Percentiles rank a stretch among this genome's conserved stretches.
These are phyloP conservation scores for Kondoa malvinella DNA, from an alignment of 768 basidiomycete species.

Conservation along the genomic window DNA sequence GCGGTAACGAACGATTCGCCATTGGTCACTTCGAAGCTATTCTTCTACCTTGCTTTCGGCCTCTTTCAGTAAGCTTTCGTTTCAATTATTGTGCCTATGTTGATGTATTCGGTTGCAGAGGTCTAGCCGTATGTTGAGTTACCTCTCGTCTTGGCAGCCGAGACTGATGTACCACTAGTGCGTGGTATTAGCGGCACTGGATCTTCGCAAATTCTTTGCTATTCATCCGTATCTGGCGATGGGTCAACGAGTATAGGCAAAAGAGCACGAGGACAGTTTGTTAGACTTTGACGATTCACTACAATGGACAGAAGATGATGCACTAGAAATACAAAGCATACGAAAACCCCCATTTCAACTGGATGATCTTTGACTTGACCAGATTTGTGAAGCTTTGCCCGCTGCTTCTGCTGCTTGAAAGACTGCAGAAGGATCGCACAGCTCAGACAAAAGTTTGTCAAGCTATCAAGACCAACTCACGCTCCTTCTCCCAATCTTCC, in stretches of 20 bases:
- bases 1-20: slow-evolving; percentile 14
- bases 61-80: slow-evolving; percentile 13
- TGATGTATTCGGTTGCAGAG: background rate
- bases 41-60: slow-evolving; percentile 18
- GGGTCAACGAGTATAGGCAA: background rate
- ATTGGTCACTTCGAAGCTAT: slow-evolving; percentile 10
- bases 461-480: slow-evolving; percentile 14
- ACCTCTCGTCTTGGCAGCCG: background rate
- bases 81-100: background rate
- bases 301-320: background rate
- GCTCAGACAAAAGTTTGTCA: background rate
- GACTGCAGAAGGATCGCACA: background rate
- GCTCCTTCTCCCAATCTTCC: slow-evolving; percentile 28
- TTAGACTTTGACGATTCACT: background rate
- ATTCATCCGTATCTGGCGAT: background rate
- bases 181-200: background rate
- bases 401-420: slow-evolving; percentile 1
- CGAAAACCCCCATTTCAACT: background rate
- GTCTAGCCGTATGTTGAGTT: background rate
- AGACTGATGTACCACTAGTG: background rate
- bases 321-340: background rate
- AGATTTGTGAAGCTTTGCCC: slow-evolving; percentile 1
- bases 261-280: background rate
- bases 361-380: background rate
- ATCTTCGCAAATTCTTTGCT: background rate